Conservation (phyloP, 1,139 yeast genomes). For the Scheffersomyces titani region DNA sequence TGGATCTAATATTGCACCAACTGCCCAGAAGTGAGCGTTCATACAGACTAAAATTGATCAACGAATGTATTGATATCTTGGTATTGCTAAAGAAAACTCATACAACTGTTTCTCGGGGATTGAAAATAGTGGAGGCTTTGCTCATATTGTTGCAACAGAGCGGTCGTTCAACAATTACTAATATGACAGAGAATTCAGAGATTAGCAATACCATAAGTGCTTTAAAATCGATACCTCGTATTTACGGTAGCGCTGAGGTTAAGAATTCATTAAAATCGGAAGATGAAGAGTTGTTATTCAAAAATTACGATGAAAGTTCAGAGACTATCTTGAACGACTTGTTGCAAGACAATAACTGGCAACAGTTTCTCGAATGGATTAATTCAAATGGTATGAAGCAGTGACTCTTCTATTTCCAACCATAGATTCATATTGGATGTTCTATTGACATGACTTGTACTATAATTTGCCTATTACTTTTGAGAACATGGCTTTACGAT, state of each 20-base stretch:
- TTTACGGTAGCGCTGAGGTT: not conserved
- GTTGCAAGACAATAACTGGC: not conserved
- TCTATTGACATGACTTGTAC: too few relatives aligned
- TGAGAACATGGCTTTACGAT: too few relatives aligned
- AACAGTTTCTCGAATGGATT: not conserved
- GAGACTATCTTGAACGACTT: not conserved
- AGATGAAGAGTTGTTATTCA: not conserved
- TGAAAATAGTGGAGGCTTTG: not conserved
- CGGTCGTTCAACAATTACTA: not conserved
- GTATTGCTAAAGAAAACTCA: slow-evolving; percentile 2
- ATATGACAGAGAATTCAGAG: not conserved
- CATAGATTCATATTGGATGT: not conserved
- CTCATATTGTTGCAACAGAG: not conserved
- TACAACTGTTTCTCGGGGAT: not conserved
- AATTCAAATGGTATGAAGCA: not conserved
- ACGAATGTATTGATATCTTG: slow-evolving; percentile 10
- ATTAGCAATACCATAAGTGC: not conserved
- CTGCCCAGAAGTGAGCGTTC: not conserved
- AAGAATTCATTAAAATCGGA: not conserved
- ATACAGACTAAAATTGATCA: not conserved
- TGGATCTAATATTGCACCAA: slow-evolving; percentile 10
- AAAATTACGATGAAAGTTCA: not conserved
- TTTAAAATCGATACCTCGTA: not conserved
- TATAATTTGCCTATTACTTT: too few relatives aligned
- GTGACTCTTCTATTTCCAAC: not conserved